These are phyloP conservation scores for Usnea hakonensis DNA, from an alignment of 495 filamentous ascomycete species.

Conservation along the genomic window DNA sequence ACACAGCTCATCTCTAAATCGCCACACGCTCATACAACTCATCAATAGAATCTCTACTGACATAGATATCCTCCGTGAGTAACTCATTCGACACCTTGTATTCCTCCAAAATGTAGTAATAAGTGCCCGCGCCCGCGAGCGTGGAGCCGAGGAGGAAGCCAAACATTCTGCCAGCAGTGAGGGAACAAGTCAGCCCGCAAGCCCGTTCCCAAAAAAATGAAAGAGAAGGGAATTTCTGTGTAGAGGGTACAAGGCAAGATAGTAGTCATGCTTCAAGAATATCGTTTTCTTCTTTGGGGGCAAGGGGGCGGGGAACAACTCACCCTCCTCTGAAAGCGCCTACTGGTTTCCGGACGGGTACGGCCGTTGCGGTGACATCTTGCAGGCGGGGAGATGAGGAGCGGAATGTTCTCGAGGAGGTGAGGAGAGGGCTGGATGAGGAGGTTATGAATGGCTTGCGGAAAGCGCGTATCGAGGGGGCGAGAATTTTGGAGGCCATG, in stretches of 20 bases:
- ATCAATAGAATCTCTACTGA: slow-evolving; percentile 43
- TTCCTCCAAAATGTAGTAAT: slow-evolving; percentile 86
- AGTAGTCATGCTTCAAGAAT: too few relatives aligned
- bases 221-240: too few relatives aligned
- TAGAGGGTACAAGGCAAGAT: too few relatives aligned
- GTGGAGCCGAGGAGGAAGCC: slow-evolving; percentile 87
- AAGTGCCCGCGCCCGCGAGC: slow-evolving; percentile 69
- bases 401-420: slow-evolving; percentile 10
- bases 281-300: too few relatives aligned
- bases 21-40: slow-evolving; percentile 21
- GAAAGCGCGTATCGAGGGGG: slow-evolving; percentile 13
- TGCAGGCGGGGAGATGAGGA: slow-evolving; percentile 11
- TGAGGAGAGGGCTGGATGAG: not conserved
- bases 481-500: slow-evolving; percentile 11
- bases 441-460: too few relatives aligned
- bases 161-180: slow-evolving; percentile 54
- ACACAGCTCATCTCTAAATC: slow-evolving; percentile 8
- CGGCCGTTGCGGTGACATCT: slow-evolving; percentile 28
- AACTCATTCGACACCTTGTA: slow-evolving; percentile 91
- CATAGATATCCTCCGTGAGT: slow-evolving; percentile 91
- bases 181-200: not conserved
- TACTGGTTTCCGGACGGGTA: slow-evolving; percentile 72
- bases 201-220: not conserved
- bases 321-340: slow-evolving; percentile 92
- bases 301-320: slow-evolving; percentile 29